A percentile compares a stretch with the other conserved stretches of the same genome.
Evolutionary conservation across 2,329 filamentous ascomycete species (phyloP).

Genomic region (Paradendryphiella salina): DNA sequence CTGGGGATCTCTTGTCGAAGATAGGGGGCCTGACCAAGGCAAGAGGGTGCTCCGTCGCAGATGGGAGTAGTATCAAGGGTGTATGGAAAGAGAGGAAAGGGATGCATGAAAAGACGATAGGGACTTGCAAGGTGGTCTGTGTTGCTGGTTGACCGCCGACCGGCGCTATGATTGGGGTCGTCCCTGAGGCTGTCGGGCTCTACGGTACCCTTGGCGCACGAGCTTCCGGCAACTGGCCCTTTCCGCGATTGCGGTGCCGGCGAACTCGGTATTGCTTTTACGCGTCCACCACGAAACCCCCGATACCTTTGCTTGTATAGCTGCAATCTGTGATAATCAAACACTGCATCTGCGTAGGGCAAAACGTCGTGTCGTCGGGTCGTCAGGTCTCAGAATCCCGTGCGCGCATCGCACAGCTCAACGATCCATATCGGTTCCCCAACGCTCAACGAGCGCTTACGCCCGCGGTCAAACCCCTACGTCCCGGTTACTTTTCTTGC

Average conservation of each 20-base stretch:
- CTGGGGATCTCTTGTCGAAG: constrained; percentile 53
- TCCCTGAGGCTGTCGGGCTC: constrained; percentile 15
- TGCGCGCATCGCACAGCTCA: constrained; percentile 10
- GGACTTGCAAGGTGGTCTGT: constrained; percentile 32
- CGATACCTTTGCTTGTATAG: no score
- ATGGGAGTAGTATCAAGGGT: constrained; percentile 15
- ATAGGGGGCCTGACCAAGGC: constrained; percentile 97
- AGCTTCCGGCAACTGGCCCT: constrained; percentile 1
- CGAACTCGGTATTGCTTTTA: constrained; percentile 3
- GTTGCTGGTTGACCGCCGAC: constrained; percentile 22
- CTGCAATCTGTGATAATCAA: not conserved
- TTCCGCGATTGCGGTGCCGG: constrained; percentile 1
- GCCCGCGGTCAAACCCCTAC: not conserved
- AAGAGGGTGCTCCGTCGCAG: constrained; percentile 82
- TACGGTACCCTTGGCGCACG: constrained; percentile 10
- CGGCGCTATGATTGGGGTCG: constrained; percentile 22
- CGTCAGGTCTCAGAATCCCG: constrained; percentile 10
- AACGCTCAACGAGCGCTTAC: constrained; percentile 21
- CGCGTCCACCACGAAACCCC: not conserved
- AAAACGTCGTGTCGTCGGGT: constrained; percentile 3
- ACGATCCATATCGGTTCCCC: constrained; percentile 24
- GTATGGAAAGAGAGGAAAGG: constrained; percentile 22
- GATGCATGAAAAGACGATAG: constrained; percentile 17
- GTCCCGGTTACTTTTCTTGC: constrained; percentile 15
- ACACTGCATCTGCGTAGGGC: not conserved